These are phyloP conservation scores for Carex littledalei DNA, from an alignment of 176 grass and related monocot species.

Conservation along the genomic window DNA sequence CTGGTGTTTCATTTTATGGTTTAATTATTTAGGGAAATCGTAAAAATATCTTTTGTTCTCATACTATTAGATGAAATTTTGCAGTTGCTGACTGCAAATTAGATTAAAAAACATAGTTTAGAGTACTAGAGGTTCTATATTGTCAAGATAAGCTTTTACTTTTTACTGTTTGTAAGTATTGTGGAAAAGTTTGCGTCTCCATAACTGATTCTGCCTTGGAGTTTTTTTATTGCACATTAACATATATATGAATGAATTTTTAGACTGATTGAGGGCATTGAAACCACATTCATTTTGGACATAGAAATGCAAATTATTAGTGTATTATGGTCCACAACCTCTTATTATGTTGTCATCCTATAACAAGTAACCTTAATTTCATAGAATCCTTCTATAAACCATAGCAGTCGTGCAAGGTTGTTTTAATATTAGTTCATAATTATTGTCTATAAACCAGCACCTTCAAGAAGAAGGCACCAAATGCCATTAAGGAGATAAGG, in stretches of 20 bases:
- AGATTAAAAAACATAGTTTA: not conserved
- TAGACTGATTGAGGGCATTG: not conserved
- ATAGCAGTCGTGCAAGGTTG: not conserved
- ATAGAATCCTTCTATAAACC: not conserved
- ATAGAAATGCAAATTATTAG: not conserved
- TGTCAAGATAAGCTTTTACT: not conserved
- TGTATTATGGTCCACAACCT: not conserved
- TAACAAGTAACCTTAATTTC: not conserved
- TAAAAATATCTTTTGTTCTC: not conserved
- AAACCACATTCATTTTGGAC: not conserved
- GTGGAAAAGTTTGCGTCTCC: not conserved
- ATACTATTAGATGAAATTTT: not conserved
- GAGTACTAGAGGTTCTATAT: not conserved
- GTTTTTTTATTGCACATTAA: not conserved
- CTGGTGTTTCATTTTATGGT: not conserved
- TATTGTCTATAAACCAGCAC: constrained; percentile 39
- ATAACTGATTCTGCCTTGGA: not conserved
- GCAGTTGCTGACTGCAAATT: not conserved
- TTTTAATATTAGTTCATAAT: not conserved
- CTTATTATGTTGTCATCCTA: not conserved
- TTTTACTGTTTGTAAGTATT: not conserved
- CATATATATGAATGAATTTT: not conserved
- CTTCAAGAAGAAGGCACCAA: constrained; percentile 94
- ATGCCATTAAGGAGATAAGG: constrained; percentile 76
- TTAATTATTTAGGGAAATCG: not conserved